Conservation (phyloP, 305 asterid genomes). For the Stenogyne calaminthoides region DNA sequence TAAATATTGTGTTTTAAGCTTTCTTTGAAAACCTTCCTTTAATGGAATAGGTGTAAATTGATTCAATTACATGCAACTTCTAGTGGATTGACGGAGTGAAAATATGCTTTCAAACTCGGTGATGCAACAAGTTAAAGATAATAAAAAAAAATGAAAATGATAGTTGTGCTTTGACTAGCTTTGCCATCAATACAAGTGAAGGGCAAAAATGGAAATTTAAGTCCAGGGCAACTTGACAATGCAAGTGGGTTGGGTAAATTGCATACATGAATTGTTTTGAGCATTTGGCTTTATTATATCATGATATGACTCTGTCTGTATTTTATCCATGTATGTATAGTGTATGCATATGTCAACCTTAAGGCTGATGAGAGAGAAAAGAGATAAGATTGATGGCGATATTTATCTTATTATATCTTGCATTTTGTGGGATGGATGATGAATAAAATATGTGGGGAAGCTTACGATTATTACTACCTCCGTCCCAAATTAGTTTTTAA, state of each 20-base stretch:
- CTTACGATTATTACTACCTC: too few species aligned
- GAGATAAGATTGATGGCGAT: slow-evolving; percentile 32
- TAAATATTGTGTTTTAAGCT: too few species aligned
- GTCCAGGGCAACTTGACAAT: slow-evolving; percentile 8
- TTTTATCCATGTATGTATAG: background rate
- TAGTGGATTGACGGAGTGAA: too few species aligned
- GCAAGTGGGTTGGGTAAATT: slow-evolving; percentile 20
- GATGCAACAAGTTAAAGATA: too few species aligned
- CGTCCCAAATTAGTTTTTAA: too few species aligned
- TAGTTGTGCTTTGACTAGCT: background rate
- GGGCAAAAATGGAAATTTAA: slow-evolving; percentile 18
- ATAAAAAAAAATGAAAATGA: too few species aligned
- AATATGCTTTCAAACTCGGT: too few species aligned
- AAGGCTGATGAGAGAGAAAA: slow-evolving; percentile 23
- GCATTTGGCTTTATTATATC: background rate
- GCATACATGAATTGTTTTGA: background rate
- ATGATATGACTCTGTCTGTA: background rate
- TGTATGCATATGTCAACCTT: slow-evolving; percentile 3
- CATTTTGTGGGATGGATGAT: slow-evolving; percentile 18
- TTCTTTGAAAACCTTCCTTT: too few species aligned
- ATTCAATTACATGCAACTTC: too few species aligned
- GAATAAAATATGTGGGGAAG: background rate
- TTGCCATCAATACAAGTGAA: slow-evolving; percentile 16
- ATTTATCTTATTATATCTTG: slow-evolving; percentile 10
- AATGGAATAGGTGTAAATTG: too few species aligned